Base-by-base conservation (phyloP, 805 yeast genomes). In the Scheffersomyces lignosus region DNA sequence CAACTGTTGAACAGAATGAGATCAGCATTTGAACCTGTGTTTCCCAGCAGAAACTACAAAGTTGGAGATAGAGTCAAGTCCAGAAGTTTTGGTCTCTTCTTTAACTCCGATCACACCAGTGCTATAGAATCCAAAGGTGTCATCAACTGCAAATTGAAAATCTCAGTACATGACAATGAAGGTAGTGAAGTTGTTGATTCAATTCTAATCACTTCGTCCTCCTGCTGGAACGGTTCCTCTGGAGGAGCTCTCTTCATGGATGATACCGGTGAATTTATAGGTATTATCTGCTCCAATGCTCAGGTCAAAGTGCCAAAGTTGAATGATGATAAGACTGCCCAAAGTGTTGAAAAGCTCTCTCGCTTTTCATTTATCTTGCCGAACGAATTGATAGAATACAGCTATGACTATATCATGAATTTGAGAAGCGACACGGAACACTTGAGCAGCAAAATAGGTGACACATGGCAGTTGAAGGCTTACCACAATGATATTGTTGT, bases 181-280 rank as follows among this genome's bases (percentile, higher is more conserved):
- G 34, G 27, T 6, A 28, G 22, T 10, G 37, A 14, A 15, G 15
- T 12, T 4, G 15, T 35, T 15, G 28, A 33, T 27, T 41, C 49
- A 8, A 39, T 71, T 38, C 46, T 69, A 2, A 48, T 70, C 0
- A 52, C 71, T 1, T 66, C 76, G 0, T 56, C 74, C 0, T 56
- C 71, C 6, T 72, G 76, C 47, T 73, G 78, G 77, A 66, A 71
- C 36, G 78, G 78, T 1, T 71, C 77, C 3, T 67, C 75, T 1
- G 78, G 78, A 0, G 78, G 78, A 0, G 76, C 73, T 0, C 47
- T 72, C 3, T 60, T 69, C 29, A 38, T 40, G 14, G 18, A 28
- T 2, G 25, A 38, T 1, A 31, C 46, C 13, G 52, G 49, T n/a
- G 43, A 52, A 10, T 44, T 73, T 8, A 34, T 68, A 5, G 78